phyloP scores from a whole-genome alignment of 176 grass and related monocot species.

The Leersia perrieri region DNA sequence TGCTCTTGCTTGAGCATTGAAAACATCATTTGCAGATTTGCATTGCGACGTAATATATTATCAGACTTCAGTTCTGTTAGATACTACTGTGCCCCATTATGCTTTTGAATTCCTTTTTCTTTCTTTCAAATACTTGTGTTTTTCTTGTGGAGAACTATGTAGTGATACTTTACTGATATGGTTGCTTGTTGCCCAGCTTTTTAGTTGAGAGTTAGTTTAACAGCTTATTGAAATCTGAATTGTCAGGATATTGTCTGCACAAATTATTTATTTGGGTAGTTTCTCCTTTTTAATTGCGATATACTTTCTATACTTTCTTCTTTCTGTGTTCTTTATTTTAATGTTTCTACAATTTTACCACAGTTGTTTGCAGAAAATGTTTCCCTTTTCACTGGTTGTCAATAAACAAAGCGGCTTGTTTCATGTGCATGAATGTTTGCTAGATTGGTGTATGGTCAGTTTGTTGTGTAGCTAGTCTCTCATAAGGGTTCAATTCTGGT shows the following conservation, averaged over 20 bases:
- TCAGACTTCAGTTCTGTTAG: background rate
- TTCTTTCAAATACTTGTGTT: background rate
- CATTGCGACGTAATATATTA: background rate
- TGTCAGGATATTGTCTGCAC: background rate
- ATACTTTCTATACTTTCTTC: background rate
- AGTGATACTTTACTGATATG: background rate
- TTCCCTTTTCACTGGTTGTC: background rate
- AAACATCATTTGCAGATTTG: background rate
- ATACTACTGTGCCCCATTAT: background rate
- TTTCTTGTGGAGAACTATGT: background rate
- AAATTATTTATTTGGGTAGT: background rate
- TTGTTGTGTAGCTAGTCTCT: background rate
- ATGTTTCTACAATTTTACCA: background rate
- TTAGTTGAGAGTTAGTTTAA: background rate
- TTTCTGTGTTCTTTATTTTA: too few species aligned
- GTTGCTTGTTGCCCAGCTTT: background rate
- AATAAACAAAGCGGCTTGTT: background rate
- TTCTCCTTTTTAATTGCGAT: background rate
- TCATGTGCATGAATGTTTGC: background rate
- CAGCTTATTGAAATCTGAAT: background rate
- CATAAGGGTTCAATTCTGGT: background rate
- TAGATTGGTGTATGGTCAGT: background rate
- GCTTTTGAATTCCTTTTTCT: background rate
- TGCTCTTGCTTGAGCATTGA: background rate
- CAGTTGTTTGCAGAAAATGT: slow-evolving; percentile 15